Evolutionary conservation across 2,329 filamentous ascomycete genomes (phyloP).

Genomic region (Tolypocladium nubicola): DNA sequence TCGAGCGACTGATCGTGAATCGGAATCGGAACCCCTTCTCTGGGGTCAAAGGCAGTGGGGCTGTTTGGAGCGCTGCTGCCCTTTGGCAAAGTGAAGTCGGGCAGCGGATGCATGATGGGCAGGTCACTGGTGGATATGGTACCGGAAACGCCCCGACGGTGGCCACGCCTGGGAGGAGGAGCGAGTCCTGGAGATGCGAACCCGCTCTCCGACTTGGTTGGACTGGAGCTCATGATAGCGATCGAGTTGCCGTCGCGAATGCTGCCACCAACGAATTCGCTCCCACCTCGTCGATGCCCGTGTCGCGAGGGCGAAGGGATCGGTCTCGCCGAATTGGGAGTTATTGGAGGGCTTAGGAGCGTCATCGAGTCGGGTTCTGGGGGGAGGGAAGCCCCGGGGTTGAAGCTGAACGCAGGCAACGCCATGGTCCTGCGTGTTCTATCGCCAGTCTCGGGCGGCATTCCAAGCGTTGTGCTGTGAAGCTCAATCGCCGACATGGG

Average conservation of each 20-base stretch:
- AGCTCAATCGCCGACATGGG: conserved; percentile 43
- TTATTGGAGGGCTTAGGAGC: conserved; percentile 43
- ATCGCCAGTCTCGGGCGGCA: conserved; percentile 18
- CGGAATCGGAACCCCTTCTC: conserved; percentile 12
- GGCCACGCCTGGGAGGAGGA: conserved; percentile 47
- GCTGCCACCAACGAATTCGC: conserved; percentile 77
- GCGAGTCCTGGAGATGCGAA: conserved; percentile 43
- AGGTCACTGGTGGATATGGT: conserved; percentile 81
- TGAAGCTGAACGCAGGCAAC: conserved; percentile 46
- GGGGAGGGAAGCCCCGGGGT: conserved; percentile 31
- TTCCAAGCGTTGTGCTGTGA: conserved; percentile 19
- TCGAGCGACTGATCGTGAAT: conserved; percentile 3
- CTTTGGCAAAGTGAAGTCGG: conserved; percentile 37
- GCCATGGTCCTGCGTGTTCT: conserved; percentile 23
- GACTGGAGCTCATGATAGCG: conserved; percentile 56
- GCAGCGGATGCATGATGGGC: conserved; percentile 53
- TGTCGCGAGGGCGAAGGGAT: conserved; percentile 52
- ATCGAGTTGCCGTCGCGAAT: conserved; percentile 46
- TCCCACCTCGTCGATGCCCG: conserved; percentile 70
- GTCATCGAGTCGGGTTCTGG: conserved; percentile 20
- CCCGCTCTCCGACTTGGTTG: conserved; percentile 52
- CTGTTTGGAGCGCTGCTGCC: conserved; percentile 57
- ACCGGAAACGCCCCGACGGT: conserved; percentile 61
- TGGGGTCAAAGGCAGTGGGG: conserved; percentile 35
- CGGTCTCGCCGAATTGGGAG: conserved; percentile 38